Base-by-base conservation (phyloP, 108 stramenopile species). In the Epithemia pelagica region DNA sequence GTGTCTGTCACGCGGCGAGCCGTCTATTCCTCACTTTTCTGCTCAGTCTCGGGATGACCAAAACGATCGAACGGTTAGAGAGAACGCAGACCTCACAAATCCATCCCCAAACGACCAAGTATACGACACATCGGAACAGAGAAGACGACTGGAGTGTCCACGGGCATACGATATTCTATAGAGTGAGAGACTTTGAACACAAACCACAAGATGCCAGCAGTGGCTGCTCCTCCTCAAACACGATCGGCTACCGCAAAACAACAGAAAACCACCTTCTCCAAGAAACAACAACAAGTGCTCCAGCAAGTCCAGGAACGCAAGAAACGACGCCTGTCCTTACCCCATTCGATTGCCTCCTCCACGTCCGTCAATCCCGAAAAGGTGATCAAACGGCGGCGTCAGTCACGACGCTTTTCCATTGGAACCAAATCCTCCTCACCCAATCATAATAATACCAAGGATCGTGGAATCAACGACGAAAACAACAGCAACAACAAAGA, bases 1-100 rank as follows among this genome's bases (percentile, higher is more conserved):
- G n/a, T n/a, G n/a, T n/a, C n/a, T 46, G 37, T 46, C 37, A 46
- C 37, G 37, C 37, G 37, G 37, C 37, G 37, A 46, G 37, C 37
- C 15, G 37, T 15, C 5, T 15, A 46, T 46, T 5, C 37, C 37
- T 46, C 37, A 46, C 37, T 10, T 46, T 46, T 46, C n/a, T n/a
- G n/a, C n/a, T n/a, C n/a, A n/a, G n/a, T n/a, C n/a, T n/a, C n/a
- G n/a, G n/a, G n/a, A n/a, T n/a, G n/a, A n/a, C n/a, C n/a, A n/a
- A n/a, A n/a, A n/a, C n/a, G n/a, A n/a, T n/a, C n/a, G n/a, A n/a
- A n/a, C n/a, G n/a, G n/a, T n/a, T n/a, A n/a, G n/a, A n/a, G n/a
- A n/a, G n/a, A n/a, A n/a, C n/a, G n/a, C n/a, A n/a, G n/a, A n/a
- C n/a, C n/a, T n/a, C n/a, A n/a, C n/a, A n/a, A n/a, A n/a, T n/a